phyloP scores from a whole-genome alignment of 2,329 filamentous ascomycete genomes.

The Dactylellina cionopaga region DNA sequence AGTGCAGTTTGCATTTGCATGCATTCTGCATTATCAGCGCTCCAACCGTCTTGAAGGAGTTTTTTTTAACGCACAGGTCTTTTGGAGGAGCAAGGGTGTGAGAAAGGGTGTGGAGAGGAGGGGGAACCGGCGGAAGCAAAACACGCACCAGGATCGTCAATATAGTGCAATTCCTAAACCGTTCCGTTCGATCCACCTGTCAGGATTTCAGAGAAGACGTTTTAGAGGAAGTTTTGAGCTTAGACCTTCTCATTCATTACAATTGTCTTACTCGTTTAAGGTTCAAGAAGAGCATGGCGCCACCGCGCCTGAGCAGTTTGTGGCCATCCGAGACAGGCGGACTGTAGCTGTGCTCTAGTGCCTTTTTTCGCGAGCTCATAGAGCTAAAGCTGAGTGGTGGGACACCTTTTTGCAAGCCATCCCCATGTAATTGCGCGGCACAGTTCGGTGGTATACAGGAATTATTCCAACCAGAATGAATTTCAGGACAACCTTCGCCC shows the following conservation, averaged over 20 bases:
- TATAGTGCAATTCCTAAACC: conserved; percentile 36
- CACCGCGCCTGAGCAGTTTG: conserved; percentile 48
- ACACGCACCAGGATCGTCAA: conserved; percentile 49
- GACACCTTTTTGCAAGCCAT: conserved; percentile 9
- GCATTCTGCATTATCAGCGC: conserved; percentile 37
- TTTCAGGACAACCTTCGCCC: conserved; percentile 22
- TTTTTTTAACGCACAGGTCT: conserved; percentile 39
- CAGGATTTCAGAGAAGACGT: conserved; percentile 18
- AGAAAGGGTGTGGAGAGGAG: conserved; percentile 14
- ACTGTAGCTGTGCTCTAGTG: conserved; percentile 40
- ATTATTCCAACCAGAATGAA: conserved; percentile 49
- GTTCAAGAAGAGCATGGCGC: conserved; percentile 27
- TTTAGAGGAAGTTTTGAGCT: conserved; percentile 17
- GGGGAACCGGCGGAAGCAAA: conserved; percentile 30
- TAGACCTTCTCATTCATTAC: conserved; percentile 12
- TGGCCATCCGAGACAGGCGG: conserved; percentile 32
- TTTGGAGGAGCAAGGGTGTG: conserved; percentile 13
- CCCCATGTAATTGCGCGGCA: conserved; percentile 52
- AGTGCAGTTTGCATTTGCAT: conserved; percentile 46
- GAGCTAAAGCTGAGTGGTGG: conserved; percentile 24
- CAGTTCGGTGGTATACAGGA: conserved; percentile 33
- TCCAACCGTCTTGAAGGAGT: conserved; percentile 31
- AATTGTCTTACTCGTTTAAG: conserved; percentile 30
- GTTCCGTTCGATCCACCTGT: conserved; percentile 49
- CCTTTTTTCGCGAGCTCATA: conserved; percentile 42